These are phyloP conservation scores for Hemileccinum rubropunctum DNA, from an alignment of 768 basidiomycete genomes.

Conservation along the genomic window DNA sequence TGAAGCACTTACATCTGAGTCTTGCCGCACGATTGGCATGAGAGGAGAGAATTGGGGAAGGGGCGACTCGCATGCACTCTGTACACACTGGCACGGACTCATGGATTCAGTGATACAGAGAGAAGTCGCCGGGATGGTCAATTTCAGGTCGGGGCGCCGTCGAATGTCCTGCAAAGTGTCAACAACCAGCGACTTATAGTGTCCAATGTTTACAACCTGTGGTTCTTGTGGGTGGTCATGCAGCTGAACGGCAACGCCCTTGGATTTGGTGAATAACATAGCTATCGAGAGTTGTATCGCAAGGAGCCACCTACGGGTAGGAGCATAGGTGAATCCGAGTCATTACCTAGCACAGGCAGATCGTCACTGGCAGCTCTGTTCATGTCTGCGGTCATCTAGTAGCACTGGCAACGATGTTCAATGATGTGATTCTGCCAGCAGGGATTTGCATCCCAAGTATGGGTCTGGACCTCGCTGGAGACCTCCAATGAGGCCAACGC, in stretches of 20 bases:
- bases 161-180: slow-evolving; percentile 11
- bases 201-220: neutral
- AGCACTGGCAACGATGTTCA: neutral
- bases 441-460: neutral
- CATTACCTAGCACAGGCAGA: neutral
- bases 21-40: slow-evolving; percentile 6
- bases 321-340: neutral
- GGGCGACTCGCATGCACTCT: slow-evolving; percentile 12
- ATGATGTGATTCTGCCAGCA: neutral
- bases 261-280: slow-evolving; percentile 6
- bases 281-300: neutral
- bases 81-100: slow-evolving; percentile 2
- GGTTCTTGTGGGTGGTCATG: slow-evolving; percentile 1
- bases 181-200: neutral
- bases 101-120: neutral
- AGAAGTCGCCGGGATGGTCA: slow-evolving; percentile 11
- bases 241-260: slow-evolving; percentile 5
- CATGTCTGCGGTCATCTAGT: slow-evolving; percentile 3
- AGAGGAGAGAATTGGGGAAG: slow-evolving; percentile 2
- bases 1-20: slow-evolving; percentile 6
- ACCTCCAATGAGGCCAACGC: slow-evolving; percentile 1
- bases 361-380: neutral
- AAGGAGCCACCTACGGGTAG: slow-evolving; percentile 3
- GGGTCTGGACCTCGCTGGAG: too few relatives aligned
- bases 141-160: neutral